Evolutionary conservation across 2,329 filamentous ascomycete genomes (phyloP).

Genomic region (Pestalotiopsis sp.): DNA sequence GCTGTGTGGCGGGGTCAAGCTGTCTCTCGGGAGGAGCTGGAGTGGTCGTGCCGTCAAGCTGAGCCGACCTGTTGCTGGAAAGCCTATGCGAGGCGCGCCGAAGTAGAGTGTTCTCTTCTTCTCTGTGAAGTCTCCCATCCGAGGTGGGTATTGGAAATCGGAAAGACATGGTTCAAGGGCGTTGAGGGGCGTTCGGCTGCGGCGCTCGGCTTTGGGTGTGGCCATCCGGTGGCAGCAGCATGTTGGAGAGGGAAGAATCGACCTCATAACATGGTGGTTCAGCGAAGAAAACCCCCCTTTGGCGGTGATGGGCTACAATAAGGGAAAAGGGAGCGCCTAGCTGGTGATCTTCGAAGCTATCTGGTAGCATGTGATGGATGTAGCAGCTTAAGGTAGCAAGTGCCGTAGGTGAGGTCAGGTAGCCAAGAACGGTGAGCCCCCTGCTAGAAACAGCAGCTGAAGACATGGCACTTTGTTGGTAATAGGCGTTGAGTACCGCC

Average conservation of each 20-base stretch:
- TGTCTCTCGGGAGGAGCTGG: conserved; percentile 22
- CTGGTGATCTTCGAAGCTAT: neutral
- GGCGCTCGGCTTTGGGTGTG: neutral
- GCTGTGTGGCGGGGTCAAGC: conserved; percentile 14
- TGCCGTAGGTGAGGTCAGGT: too few species aligned
- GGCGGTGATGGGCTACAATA: neutral
- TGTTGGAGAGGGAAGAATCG: neutral
- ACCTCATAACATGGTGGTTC: neutral
- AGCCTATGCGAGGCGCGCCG: conserved; percentile 33
- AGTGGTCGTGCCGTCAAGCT: conserved; percentile 26
- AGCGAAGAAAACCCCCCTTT: neutral
- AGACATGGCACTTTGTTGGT: neutral
- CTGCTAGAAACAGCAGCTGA: neutral
- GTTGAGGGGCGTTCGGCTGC: conserved; percentile 16
- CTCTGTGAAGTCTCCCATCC: conserved; percentile 36
- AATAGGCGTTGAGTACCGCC: neutral
- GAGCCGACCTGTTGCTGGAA: conserved; percentile 15
- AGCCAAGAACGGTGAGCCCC: neutral
- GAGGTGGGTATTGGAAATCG: conserved; percentile 27
- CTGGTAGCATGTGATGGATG: conserved; percentile 1
- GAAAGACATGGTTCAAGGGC: conserved; percentile 34
- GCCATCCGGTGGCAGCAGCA: conserved; percentile 2
- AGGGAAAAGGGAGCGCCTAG: neutral
- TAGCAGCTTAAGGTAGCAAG: neutral
- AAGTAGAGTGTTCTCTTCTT: conserved; percentile 40